A percentile compares a stretch with the other conserved stretches of the same genome.
These are phyloP conservation scores for Candida vartiovaarae DNA, from an alignment of 805 yeast species.

Conservation along the genomic window DNA sequence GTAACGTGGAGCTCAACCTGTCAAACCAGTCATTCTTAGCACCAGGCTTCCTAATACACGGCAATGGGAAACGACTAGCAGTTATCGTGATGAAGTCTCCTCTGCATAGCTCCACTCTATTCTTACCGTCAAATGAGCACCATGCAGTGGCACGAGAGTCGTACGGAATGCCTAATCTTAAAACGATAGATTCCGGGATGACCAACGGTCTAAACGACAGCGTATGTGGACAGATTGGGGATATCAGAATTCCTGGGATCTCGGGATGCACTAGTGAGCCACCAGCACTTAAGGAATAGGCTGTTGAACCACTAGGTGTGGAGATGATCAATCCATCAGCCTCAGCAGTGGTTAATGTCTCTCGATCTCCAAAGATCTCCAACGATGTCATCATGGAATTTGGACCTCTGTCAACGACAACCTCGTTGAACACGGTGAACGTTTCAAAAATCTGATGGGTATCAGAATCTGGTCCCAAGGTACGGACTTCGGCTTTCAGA, in stretches of 20 bases:
- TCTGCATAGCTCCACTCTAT: slow-evolving; percentile 23
- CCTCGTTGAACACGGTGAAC: slow-evolving; percentile 41
- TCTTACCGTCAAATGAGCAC: slow-evolving; percentile 32
- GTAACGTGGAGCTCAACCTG: slow-evolving; percentile 26
- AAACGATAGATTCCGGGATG: slow-evolving; percentile 33
- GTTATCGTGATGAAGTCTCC: slow-evolving; percentile 30
- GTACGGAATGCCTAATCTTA: slow-evolving; percentile 28
- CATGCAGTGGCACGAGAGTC: slow-evolving; percentile 28
- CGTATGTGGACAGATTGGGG: slow-evolving; percentile 50
- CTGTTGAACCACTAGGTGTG: slow-evolving; percentile 64
- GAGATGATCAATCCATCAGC: slow-evolving; percentile 62
- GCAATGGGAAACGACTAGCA: slow-evolving; percentile 27
- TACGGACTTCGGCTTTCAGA: slow-evolving; percentile 21
- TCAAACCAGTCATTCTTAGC: slow-evolving; percentile 27
- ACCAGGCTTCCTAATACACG: slow-evolving; percentile 21
- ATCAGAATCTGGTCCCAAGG: slow-evolving; percentile 15
- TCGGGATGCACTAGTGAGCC: slow-evolving; percentile 50
- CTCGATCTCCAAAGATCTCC: slow-evolving; percentile 42
- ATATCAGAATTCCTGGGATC: slow-evolving; percentile 47
- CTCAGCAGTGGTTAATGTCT: slow-evolving; percentile 49
- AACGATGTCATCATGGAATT: slow-evolving; percentile 44
- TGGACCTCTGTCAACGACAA: slow-evolving; percentile 46
- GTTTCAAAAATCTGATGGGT: slow-evolving; percentile 27
- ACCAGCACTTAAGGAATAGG: slow-evolving; percentile 47
- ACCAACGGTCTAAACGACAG: slow-evolving; percentile 46